Percentiles rank a stretch among this genome's conserved stretches.
phyloP scores from a whole-genome alignment of 148 eudicot species.

The Silene latifolia region DNA sequence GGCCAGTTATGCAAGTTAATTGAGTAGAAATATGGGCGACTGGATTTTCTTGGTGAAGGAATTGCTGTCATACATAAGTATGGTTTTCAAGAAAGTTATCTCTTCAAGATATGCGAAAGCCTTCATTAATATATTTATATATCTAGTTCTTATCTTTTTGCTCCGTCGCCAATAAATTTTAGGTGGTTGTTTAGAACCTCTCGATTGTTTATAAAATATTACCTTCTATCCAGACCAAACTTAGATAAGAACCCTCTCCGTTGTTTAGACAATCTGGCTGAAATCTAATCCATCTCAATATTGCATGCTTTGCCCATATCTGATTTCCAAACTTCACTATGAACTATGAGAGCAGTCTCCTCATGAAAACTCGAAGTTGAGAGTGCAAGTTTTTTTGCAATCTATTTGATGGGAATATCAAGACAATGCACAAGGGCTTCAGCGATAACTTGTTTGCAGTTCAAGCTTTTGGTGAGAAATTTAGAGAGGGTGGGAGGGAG shows the following conservation, averaged over 20 bases:
- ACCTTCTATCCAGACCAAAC: not conserved
- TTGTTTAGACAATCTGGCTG: not conserved
- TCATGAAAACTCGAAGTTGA: not conserved
- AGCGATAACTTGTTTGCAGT: too few species aligned
- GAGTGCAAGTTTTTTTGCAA: not conserved
- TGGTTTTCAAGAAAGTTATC: not conserved
- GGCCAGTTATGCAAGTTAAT: not conserved
- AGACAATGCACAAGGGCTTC: not conserved
- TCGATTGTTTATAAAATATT: not conserved
- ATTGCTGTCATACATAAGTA: not conserved
- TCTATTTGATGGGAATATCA: not conserved
- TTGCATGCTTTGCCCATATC: not conserved
- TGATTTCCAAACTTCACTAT: not conserved
- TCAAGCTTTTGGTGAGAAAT: not conserved
- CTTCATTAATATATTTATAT: not conserved
- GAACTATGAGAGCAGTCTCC: not conserved
- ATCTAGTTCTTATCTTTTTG: not conserved
- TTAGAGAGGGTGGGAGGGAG: too few species aligned
- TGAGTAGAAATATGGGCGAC: not conserved
- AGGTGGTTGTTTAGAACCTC: not conserved
- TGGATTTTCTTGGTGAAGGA: not conserved
- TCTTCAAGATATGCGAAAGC: not conserved
- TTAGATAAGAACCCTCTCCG: not conserved
- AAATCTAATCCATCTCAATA: not conserved
- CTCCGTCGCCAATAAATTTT: not conserved